These are phyloP conservation scores for Leccinum glutinopallens DNA, from an alignment of 1,284 basidiomycete species.

Conservation along the genomic window DNA sequence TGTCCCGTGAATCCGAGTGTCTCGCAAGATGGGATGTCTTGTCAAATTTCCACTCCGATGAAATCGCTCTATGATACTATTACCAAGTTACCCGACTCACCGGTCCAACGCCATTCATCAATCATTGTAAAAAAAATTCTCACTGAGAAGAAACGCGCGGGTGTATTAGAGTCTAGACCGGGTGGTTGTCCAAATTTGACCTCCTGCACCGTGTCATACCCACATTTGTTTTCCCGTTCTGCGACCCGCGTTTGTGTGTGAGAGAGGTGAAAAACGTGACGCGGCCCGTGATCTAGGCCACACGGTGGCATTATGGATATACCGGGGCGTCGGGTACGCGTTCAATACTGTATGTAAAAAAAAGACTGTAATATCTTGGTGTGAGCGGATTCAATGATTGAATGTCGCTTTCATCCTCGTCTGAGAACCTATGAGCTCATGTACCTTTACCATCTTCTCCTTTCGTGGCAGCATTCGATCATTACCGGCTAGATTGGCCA, in stretches of 20 bases:
- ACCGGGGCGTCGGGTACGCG: too few species aligned
- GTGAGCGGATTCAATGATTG: too few species aligned
- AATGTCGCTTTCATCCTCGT: too few species aligned
- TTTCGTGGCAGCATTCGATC: too few species aligned
- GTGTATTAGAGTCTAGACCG: constrained; percentile 4
- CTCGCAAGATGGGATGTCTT: constrained; percentile 1
- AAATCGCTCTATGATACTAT: background rate
- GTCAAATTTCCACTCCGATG: constrained; percentile 4
- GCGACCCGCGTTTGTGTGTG: background rate
- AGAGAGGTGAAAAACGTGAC: background rate
- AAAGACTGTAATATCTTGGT: too few species aligned
- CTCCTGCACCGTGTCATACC: constrained; percentile 1
- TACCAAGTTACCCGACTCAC: background rate
- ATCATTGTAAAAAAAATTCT: constrained; percentile 2
- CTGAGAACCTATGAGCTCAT: too few species aligned
- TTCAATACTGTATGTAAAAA: too few species aligned
- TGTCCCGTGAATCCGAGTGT: background rate
- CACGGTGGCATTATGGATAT: too few species aligned
- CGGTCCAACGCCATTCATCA: constrained; percentile 2
- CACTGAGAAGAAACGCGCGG: background rate
- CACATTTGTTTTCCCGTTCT: constrained; percentile 1
- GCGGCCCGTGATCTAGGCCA: too few species aligned
- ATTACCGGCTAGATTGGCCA: too few species aligned
- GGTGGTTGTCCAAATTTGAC: background rate
- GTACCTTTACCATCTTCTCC: too few species aligned